Conservation (phyloP, 495 filamentous ascomycete genomes). For the Jackrogersella minutella region DNA sequence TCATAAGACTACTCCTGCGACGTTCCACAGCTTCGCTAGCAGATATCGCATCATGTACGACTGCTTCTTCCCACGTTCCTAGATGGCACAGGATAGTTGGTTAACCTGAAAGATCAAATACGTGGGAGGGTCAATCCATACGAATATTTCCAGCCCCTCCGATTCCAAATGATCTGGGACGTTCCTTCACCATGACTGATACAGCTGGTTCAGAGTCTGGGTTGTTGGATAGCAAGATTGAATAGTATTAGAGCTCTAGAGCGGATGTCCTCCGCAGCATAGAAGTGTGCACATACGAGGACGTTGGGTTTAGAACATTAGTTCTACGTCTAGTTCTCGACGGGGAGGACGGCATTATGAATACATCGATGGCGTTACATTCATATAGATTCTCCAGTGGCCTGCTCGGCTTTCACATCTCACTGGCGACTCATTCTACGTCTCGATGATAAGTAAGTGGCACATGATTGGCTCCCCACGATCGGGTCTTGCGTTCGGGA, state of each 20-base stretch:
- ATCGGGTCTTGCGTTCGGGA: conserved; percentile 1
- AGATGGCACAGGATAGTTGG: neutral
- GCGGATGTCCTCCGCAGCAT: neutral
- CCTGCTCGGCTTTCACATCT: conserved; percentile 11
- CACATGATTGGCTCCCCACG: conserved; percentile 25
- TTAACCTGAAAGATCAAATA: neutral
- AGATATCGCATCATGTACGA: conserved; percentile 14
- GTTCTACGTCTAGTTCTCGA: neutral
- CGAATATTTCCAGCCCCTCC: conserved; percentile 47
- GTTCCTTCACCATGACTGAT: conserved; percentile 20
- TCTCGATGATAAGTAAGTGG: conserved; percentile 23
- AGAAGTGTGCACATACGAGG: neutral
- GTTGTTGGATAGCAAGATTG: neutral
- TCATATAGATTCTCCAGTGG: conserved; percentile 4
- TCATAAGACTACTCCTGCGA: conserved; percentile 29
- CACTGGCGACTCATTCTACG: conserved; percentile 14
- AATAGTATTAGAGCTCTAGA: neutral
- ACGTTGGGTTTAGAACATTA: neutral
- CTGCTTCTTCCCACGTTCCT: conserved; percentile 34
- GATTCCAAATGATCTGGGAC: conserved; percentile 44
- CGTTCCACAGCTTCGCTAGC: conserved; percentile 16
- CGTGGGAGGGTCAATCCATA: conserved; percentile 13
- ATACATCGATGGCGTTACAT: conserved; percentile 9
- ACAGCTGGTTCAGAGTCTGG: neutral
- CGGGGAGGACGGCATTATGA: neutral